Evolutionary conservation across 768 basidiomycete species (phyloP).

Genomic region (Galerina marginata): DNA sequence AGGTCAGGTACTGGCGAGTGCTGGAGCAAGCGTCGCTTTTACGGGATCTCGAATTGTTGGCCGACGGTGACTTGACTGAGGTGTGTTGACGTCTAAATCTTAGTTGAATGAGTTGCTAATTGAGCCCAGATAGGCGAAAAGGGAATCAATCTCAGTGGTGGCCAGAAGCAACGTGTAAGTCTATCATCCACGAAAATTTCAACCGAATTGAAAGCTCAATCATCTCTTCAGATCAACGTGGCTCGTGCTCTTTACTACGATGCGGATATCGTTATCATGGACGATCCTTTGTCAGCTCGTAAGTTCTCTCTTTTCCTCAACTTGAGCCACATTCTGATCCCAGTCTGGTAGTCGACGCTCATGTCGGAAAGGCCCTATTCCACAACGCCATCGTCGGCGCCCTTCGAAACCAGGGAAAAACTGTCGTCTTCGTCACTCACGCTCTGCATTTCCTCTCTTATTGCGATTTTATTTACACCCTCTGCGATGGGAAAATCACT

Average conservation of each 20-base stretch:
- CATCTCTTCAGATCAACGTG: constrained; percentile 59
- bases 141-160: constrained; percentile 70
- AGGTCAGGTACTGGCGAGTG: constrained; percentile 68
- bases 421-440: constrained; percentile 85
- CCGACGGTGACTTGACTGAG: constrained; percentile 77
- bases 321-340: not conserved
- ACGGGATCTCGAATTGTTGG: constrained; percentile 66
- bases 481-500: constrained; percentile 72
- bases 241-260: constrained; percentile 72
- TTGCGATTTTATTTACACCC: constrained; percentile 79
- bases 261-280: constrained; percentile 65
- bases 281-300: constrained; percentile 72
- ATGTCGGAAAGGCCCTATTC: constrained; percentile 75
- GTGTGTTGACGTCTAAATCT: constrained; percentile 35
- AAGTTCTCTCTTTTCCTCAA: constrained; percentile 9
- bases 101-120: not conserved
- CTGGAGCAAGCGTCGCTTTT: constrained; percentile 63
- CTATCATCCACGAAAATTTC: not conserved
- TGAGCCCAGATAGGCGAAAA: constrained; percentile 67
- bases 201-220: not conserved
- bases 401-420: constrained; percentile 54
- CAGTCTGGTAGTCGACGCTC: constrained; percentile 62
- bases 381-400: constrained; percentile 60
- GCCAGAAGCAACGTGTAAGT: constrained; percentile 64
- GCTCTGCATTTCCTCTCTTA: constrained; percentile 84